Base-by-base conservation (phyloP, 345 rosid genomes). In the Salix koriyanagi region DNA sequence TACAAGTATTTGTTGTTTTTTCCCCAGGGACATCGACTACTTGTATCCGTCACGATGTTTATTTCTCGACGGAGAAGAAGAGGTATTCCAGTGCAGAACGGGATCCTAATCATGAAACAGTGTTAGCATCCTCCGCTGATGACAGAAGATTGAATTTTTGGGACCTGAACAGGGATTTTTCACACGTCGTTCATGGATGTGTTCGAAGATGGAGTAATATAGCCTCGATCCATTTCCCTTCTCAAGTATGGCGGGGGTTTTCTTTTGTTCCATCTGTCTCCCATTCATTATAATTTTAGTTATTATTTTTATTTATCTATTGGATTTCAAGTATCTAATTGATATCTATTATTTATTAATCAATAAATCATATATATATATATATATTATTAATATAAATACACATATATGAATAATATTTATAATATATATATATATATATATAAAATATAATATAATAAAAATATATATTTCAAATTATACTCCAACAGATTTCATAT, bases 31-130 rank as follows among this genome's bases (percentile, higher is more conserved):
- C 19, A 48, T 48, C 16, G 54, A 4, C 54, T 48, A 15, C 54
- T 15, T 48, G 18, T 15, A 15, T 15, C 52, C 4, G 52, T 46
- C 15, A 5, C 52, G 19, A 46, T 46, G 26, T 82, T 73, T 73
- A 44, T 46, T 73, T 70, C 56, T 66, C n/a, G 70, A 71, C 92
- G 90, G 99, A 69, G 98, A 88, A 72, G 98, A 93, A 67, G 34
- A 32, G 34, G 99, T 96, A 52, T 90, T 87, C 82, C 97, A 93
- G 84, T n/a, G 99, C 94, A 73, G 98, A 93, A 77, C 94, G 99
- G 97, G 92, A 96, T 88, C 98, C 99, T 34, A 90, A 92, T 84
- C 95, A 96, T 52, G 98, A 91, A 76, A 89, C 95, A 2, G 94
- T 93, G 78, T 87, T 93, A 41, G 99, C 97, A 65, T 96, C 99